Evolutionary conservation across 768 basidiomycete species (phyloP), one percentile per base, ranked within the genome.

Genomic region (Leucosporidium yakuticum): DNA sequence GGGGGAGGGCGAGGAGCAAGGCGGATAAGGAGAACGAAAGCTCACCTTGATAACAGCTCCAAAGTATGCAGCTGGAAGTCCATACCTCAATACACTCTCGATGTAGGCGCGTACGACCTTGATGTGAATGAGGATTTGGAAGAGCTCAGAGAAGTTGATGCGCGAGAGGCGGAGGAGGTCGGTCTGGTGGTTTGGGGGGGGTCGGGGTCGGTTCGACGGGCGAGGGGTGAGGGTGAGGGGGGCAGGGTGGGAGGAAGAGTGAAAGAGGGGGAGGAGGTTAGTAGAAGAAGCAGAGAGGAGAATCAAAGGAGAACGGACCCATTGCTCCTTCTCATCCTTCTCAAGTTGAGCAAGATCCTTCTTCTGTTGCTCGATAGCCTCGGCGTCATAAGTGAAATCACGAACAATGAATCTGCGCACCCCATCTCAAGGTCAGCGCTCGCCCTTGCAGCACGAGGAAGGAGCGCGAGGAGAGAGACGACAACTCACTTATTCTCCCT

Each of bases 131-230:
- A 97, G 83, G 62, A 95, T 83, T 78, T 98, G 91, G 81, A 93
- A 92, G 8, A 93, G 87, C 81, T 99, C 96, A 0, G 93, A 94
- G 78, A 98, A 99, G 80, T 95, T 97, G 62, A 91, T 96, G 63
- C 96, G 84, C 48, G 94, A 87, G 48, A 98, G 78, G 74, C 90
- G 85, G 31, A 99, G 82, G 0, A 99, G 84, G 73, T 99, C 95
- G 32, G 91, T 90, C 94, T 98, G 74, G 62, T 25, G 34, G 15
- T 19, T 39, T 4, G 15, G 49, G 39, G n/a, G 51, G 25, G 11
- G 49, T 51, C 14, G 31, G 8, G 1, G 0, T 4, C 31, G 34
- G 4, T 20, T 39, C n/a, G n/a, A n/a, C n/a, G n/a, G n/a, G 56
- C 51, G 6, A 32, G 54, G 5, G 23, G 25, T 21, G 21, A 17